These are phyloP conservation scores for Neurospora sp. DNA, from an alignment of 495 filamentous ascomycete genomes.

Conservation along the genomic window DNA sequence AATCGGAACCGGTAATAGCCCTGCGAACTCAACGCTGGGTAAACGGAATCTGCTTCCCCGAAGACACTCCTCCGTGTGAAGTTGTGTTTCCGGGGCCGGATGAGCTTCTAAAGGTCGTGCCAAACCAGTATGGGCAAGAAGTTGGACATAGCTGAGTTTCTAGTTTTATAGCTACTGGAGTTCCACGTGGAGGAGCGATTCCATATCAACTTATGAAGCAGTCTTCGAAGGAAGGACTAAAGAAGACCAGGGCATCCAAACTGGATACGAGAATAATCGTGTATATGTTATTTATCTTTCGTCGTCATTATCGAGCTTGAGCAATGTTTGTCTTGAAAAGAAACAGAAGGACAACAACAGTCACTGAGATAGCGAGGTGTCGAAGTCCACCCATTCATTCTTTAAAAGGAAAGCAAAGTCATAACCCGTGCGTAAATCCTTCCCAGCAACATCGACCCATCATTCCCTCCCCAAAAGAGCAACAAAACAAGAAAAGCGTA, in stretches of 20 bases:
- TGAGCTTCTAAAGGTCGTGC: neutral
- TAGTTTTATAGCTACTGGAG: neutral
- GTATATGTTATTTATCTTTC: neutral
- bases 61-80: neutral
- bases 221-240: neutral
- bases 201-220: neutral
- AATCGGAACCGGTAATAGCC: neutral
- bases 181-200: neutral
- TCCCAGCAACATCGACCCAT: neutral
- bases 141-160: neutral
- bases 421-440: neutral
- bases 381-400: neutral
- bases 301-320: neutral
- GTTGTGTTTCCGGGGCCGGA: neutral
- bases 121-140: neutral
- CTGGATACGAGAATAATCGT: neutral
- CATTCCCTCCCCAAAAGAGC: neutral
- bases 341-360: neutral
- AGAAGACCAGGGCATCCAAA: neutral
- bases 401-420: neutral
- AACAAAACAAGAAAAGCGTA: neutral
- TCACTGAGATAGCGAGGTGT: neutral
- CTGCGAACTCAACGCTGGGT: neutral
- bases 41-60: neutral
- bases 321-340: neutral